Conservation (phyloP, 345 rosid genomes). For the Mallotus nudiflorus region DNA sequence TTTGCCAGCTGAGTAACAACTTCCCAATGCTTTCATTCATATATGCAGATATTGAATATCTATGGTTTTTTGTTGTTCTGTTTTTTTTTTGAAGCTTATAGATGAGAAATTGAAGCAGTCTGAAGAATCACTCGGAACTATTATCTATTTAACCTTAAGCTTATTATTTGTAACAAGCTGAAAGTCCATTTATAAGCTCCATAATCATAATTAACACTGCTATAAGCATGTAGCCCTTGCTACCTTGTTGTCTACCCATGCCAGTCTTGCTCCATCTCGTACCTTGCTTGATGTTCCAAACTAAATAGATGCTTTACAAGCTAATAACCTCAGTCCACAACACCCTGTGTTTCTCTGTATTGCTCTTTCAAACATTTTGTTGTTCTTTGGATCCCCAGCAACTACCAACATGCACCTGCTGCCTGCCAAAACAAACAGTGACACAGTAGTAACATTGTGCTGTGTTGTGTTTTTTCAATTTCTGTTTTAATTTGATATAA, state of each 20-base stretch:
- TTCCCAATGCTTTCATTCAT: conserved; percentile 65
- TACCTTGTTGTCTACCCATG: conserved; percentile 60
- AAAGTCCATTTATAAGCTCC: conserved; percentile 94
- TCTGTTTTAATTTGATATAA: too few species aligned
- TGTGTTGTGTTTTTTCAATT: too few species aligned
- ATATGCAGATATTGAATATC: conserved; percentile 92
- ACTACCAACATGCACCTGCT: conserved; percentile 98
- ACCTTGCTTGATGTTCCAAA: conserved; percentile 62
- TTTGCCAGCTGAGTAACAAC: conserved; percentile 63
- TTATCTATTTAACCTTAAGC: too few species aligned
- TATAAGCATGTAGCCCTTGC: conserved; percentile 59
- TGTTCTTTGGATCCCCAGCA: conserved; percentile 83
- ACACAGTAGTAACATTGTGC: too few species aligned
- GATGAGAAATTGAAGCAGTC: too few species aligned
- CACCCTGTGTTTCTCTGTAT: conserved; percentile 47
- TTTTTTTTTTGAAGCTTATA: too few species aligned
- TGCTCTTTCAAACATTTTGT: conserved; percentile 76
- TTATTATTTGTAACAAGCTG: conserved; percentile 77
- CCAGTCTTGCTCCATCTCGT: conserved; percentile 45
- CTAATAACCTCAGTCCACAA: conserved; percentile 52
- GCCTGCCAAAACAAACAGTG: conserved; percentile 43
- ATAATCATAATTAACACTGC: conserved; percentile 57
- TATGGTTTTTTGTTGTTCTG: too few species aligned
- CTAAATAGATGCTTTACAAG: conserved; percentile 72
- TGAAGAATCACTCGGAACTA: too few species aligned